Base-by-base conservation (phyloP, 495 filamentous ascomycete species). In the Penicillium argentinense region DNA sequence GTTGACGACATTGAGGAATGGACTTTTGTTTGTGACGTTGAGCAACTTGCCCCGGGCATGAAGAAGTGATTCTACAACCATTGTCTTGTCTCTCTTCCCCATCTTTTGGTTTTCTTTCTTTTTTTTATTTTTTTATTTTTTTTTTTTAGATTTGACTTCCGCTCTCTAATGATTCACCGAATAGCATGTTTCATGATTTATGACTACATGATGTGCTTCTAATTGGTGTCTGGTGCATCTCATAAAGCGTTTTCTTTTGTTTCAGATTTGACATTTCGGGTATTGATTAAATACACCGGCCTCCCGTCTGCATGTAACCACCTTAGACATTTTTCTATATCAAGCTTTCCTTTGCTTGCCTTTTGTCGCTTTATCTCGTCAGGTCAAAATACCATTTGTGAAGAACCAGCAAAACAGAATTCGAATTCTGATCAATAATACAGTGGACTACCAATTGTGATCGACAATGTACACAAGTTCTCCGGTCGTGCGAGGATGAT, bases 1-100 rank as follows among this genome's bases (percentile, higher is more conserved):
- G 62, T 73, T 17, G 69, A 77, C 36, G 75, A 81, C 26, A 68
- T 67, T 22, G 78, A 85, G 53, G 78, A 80, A 39, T 90, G 87
- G 86, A 89, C 87, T 3, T 85, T 89, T 57, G 76, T 89, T 16
- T 86, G 80, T 45, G 84, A 90, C 30, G 69, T 60, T 19, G 82
- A 83, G 26, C 45, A 46, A n/a, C 37, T 59, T 21, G 42, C 43
- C 11, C 40, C 57, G 3, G 32, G 36, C 47, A 51, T 54, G 33
- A 41, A 53, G 4, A 14, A 51, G 36, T 47, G 24, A 52, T 30
- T 23, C 13, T 23, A 29, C 28, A 13, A 38, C 16, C 18, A 30
- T 26, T 6, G 3, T 39, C 11, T 18, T 25, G 27, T 30, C 17
- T 49, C n/a, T 25, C 25, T 47, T 27, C 18, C 22, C 4, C 22